These are phyloP conservation scores for Fusarium vanettenii DNA, from an alignment of 2,329 filamentous ascomycete species.

Conservation along the genomic window DNA sequence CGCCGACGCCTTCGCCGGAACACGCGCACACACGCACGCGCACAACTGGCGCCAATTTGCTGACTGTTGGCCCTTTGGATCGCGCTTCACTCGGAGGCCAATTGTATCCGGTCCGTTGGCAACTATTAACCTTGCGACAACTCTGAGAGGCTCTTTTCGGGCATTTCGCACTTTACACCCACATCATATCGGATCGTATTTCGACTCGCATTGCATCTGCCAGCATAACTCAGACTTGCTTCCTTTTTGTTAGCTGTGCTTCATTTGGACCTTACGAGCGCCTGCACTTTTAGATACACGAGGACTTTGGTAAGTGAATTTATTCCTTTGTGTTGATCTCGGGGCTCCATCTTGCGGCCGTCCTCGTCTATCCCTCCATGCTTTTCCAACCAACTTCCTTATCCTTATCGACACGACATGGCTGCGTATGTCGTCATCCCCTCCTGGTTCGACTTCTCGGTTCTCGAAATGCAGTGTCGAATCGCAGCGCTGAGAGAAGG, in stretches of 20 bases:
- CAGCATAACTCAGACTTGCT: constrained; percentile 1
- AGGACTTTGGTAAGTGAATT: constrained; percentile 26
- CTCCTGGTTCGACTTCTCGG: neutral
- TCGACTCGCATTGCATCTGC: constrained; percentile 6
- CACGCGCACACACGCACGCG: constrained; percentile 10
- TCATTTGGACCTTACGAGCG: neutral
- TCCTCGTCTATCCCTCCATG: neutral
- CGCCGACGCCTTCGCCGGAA: constrained; percentile 35
- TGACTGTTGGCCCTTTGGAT: constrained; percentile 12
- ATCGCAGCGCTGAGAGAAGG: neutral
- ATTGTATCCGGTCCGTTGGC: constrained; percentile 19
- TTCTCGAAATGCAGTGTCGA: neutral
- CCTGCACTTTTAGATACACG: neutral
- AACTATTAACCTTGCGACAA: constrained; percentile 21
- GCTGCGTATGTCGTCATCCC: constrained; percentile 7
- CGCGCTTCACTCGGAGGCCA: constrained; percentile 22
- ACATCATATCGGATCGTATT: constrained; percentile 4
- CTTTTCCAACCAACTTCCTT: neutral
- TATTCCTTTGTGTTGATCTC: constrained; percentile 26
- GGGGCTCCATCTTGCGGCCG: constrained; percentile 6
- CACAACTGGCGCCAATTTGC: constrained; percentile 1
- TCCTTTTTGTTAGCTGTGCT: neutral
- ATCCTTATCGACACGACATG: neutral
- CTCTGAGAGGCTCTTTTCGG: neutral
- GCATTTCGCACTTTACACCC: constrained; percentile 9